Evolutionary conservation across 2,329 filamentous ascomycete species (phyloP), one percentile per base, ranked within the genome.

Genomic region (Lasiodiplodia theobromae): DNA sequence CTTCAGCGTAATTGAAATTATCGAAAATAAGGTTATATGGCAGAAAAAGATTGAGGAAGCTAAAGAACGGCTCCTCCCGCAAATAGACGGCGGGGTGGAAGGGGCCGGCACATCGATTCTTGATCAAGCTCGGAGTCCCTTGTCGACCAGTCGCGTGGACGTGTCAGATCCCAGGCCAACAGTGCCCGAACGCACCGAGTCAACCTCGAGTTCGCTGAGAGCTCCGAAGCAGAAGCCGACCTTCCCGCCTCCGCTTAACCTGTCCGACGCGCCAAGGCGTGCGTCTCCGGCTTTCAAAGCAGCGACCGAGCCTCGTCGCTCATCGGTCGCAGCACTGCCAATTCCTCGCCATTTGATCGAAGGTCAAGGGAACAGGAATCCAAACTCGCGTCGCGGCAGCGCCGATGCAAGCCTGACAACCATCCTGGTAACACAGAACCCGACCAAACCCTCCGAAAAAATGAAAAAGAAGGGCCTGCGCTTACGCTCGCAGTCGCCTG

Each of bases 1-100:
- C 63, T 97, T 96, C 79, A 92, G 91, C 14, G 90, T 96, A 14
- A 88, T 92, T 31, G 93, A 97, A 79, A 89, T 98, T 28, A 85
- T 92, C 63, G 82, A 82, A 69, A 98, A 98, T 79, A 92, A 91
- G 78, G 80, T 82, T 2, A 84, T 90, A 6, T 98, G 96, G 86
- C 87, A 92, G 73, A 82, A 82, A 58, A 89, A 86, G 71, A 87
- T 95, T 52, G 84, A 86, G 47, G 84, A 89, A 62, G 90, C 91
- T 72, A 88, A 89, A 75, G 72, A 69, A 44, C 70, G 77, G 49
- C 69, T 72, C 18, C 67, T 78, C 10, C 74, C 73, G 1, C 57
- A 62, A 49, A 28, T 40, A 10, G 68, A 74, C 11, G 60, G 73
- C 18, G 73, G 74, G 8, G 40, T 64, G 40, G 60, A 72, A 21